These are phyloP conservation scores for Paramecium caudatum DNA, from an alignment of 73 alveolate genomes.

Conservation along the genomic window DNA sequence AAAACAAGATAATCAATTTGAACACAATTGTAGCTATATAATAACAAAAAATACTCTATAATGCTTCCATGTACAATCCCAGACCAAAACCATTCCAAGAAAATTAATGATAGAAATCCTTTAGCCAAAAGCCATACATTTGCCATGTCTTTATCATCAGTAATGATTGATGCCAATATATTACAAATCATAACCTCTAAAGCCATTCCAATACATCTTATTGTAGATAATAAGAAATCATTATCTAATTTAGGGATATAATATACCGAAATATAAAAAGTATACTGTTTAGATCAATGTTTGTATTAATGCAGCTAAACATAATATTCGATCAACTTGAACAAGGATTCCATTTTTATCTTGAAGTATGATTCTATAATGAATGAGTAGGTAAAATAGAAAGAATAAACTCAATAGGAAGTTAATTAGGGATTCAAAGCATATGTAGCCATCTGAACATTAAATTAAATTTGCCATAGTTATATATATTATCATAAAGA, in stretches of 20 bases:
- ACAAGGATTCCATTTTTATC: conserved; percentile 40
- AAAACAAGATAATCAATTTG: background rate
- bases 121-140: background rate
- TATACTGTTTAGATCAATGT: background rate
- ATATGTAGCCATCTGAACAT: background rate
- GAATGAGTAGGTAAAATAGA: conserved; percentile 2
- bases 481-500: conserved; percentile 27
- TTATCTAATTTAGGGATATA: background rate
- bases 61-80: background rate
- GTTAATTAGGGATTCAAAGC: background rate
- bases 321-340: background rate
- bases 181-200: background rate
- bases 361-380: background rate
- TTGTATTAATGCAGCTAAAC: conserved; percentile 10
- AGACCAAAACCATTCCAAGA: background rate
- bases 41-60: background rate
- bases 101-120: background rate
- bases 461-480: conserved; percentile 2
- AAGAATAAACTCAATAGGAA: background rate
- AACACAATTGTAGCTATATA: conserved; percentile 10
- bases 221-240: conserved; percentile 33
- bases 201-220: conserved; percentile 23
- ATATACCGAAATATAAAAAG: conserved; percentile 11
- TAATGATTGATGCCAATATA: background rate
- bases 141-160: background rate